Evolutionary conservation across 306 rosid species (phyloP).

Genomic region (Arachis hypogaea): DNA sequence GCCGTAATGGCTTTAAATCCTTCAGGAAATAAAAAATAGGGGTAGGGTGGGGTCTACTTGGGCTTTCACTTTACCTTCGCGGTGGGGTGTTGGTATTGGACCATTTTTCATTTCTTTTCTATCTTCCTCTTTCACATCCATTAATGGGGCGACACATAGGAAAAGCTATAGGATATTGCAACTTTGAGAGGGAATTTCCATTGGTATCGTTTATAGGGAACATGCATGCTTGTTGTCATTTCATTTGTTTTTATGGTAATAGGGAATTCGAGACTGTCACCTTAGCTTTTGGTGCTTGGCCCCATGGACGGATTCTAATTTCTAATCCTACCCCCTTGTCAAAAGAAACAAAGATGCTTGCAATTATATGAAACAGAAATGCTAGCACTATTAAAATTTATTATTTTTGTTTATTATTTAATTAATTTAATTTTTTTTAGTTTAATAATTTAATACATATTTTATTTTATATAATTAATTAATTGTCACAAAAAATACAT

Average conservation of each 20-base stretch:
- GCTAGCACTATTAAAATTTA: too few relatives aligned
- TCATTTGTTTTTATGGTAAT: constrained; percentile 42
- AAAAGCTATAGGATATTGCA: constrained; percentile 18
- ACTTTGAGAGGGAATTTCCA: constrained; percentile 40
- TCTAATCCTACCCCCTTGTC: too few relatives aligned
- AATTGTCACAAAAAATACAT: too few relatives aligned
- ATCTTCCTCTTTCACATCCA: constrained; percentile 28
- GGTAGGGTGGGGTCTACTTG: constrained; percentile 39
- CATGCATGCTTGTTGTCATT: constrained; percentile 41
- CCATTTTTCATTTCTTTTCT: constrained; percentile 31
- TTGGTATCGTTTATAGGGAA: constrained; percentile 47
- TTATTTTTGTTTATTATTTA: too few relatives aligned
- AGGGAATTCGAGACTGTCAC: constrained; percentile 23
- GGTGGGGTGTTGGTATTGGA: constrained; percentile 49
- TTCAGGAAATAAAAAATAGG: background rate
- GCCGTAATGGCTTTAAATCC: constrained; percentile 55
- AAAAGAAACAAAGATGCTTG: too few relatives aligned
- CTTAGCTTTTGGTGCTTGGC: constrained; percentile 15
- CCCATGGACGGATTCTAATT: too few relatives aligned
- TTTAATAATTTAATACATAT: too few relatives aligned
- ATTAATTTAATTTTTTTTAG: too few relatives aligned
- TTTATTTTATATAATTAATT: too few relatives aligned
- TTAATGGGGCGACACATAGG: constrained; percentile 37
- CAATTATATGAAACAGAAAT: too few relatives aligned
- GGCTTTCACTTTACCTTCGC: constrained; percentile 35